Conservation (phyloP, 2,329 filamentous ascomycete genomes). For the Neofusicoccum parvum region DNA sequence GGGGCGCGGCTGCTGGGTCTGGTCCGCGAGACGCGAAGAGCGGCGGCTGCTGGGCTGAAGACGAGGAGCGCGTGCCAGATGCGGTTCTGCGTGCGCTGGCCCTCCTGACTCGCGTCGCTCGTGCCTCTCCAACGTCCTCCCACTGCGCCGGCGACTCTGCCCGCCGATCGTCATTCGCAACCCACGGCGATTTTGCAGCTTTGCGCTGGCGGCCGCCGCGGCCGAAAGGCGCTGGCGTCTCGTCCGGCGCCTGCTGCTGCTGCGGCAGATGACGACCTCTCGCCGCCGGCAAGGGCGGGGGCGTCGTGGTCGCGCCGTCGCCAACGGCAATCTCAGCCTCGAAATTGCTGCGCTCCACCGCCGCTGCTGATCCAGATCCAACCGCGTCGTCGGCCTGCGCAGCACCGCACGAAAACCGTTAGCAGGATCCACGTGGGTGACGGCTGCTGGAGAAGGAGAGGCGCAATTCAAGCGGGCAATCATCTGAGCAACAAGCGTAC, state of each 20-base stretch:
- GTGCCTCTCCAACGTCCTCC: constrained; percentile 19
- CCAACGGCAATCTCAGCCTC: constrained; percentile 8
- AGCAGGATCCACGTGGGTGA: constrained; percentile 14
- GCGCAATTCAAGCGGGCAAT: background rate
- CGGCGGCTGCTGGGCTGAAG: constrained; percentile 1
- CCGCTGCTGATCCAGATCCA: constrained; percentile 15
- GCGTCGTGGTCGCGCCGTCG: background rate
- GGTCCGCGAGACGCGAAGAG: background rate
- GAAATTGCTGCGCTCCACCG: constrained; percentile 15
- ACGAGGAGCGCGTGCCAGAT: constrained; percentile 14
- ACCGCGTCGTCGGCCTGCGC: constrained; percentile 18
- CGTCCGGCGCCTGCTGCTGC: constrained; percentile 4
- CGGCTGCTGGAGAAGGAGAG: background rate
- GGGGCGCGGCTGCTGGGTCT: background rate
- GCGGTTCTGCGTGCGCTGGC: constrained; percentile 1
- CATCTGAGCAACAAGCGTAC: constrained; percentile 12
- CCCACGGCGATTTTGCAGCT: constrained; percentile 13
- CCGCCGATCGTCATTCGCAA: constrained; percentile 20
- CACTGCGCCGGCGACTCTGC: constrained; percentile 12
- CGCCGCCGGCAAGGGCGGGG: background rate
- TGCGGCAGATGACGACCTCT: background rate
- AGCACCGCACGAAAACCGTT: constrained; percentile 15
- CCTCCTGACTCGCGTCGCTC: constrained; percentile 19
- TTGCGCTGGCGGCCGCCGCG: constrained; percentile 3
- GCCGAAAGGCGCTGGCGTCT: background rate